phyloP scores from a whole-genome alignment of 2,329 filamentous ascomycete species.

The Aspergillus ustus region DNA sequence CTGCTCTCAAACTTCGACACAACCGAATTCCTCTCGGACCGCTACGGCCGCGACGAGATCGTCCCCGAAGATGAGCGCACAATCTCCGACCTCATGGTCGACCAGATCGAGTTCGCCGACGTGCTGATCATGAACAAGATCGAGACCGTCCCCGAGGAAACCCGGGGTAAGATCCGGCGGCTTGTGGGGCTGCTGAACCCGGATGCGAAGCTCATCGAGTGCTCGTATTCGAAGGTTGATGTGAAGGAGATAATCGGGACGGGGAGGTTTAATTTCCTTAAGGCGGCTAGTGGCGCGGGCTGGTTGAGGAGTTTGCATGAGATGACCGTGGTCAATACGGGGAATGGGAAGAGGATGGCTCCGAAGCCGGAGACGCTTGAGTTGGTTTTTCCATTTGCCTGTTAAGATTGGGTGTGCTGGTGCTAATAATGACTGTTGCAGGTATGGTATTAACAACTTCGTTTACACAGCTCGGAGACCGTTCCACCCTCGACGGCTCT shows the following conservation, averaged over 20 bases:
- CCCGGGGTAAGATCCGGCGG: conserved; percentile 54
- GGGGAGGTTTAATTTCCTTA: conserved; percentile 66
- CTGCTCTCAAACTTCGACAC: conserved; percentile 75
- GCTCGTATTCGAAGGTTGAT: conserved; percentile 63
- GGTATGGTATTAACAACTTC: conserved; percentile 72
- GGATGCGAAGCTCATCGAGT: conserved; percentile 66
- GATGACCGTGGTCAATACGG: conserved; percentile 66
- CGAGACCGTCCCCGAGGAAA: conserved; percentile 63
- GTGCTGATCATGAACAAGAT: conserved; percentile 74
- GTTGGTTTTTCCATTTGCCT: conserved; percentile 35
- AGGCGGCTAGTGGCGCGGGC: conserved; percentile 67
- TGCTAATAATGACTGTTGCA: conserved; percentile 24
- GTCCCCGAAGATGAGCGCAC: conserved; percentile 71
- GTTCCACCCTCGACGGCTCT: conserved; percentile 48
- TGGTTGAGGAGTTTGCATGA: conserved; percentile 73
- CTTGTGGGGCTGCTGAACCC: conserved; percentile 69
- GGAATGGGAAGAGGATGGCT: conserved; percentile 59
- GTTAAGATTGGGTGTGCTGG: neutral
- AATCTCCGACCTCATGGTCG: conserved; percentile 75
- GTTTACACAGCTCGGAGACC: conserved; percentile 67
- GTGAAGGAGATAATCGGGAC: conserved; percentile 69
- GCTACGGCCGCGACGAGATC: conserved; percentile 63
- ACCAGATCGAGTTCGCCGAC: conserved; percentile 78
- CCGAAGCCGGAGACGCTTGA: conserved; percentile 74
- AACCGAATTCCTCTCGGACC: conserved; percentile 67